Conservation (phyloP, 2,329 filamentous ascomycete species). For the Phyllosticta citribraziliensis region DNA sequence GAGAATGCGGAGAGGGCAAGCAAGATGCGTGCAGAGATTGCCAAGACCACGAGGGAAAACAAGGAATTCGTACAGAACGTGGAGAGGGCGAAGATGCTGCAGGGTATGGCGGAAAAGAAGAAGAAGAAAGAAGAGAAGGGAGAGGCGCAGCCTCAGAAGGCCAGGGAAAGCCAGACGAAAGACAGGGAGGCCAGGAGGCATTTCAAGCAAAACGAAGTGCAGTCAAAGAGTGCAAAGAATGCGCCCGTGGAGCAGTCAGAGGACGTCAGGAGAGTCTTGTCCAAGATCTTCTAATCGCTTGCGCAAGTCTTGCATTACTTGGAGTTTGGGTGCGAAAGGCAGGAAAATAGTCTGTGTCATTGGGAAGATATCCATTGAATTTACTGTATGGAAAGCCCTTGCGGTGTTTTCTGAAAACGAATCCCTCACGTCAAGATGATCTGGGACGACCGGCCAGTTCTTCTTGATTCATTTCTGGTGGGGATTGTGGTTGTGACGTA, state of each 20-base stretch:
- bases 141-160: constrained; percentile 12
- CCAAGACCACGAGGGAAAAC: constrained; percentile 66
- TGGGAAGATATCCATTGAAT: constrained; percentile 1
- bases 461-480: too few species aligned
- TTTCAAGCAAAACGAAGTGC: constrained; percentile 58
- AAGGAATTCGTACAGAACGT: constrained; percentile 72
- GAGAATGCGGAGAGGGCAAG: constrained; percentile 73
- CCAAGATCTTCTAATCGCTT: constrained; percentile 24
- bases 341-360: background rate
- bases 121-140: constrained; percentile 42
- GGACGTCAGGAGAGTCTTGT: constrained; percentile 24
- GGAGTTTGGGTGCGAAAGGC: background rate
- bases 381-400: background rate
- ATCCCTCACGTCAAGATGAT: too few species aligned
- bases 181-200: constrained; percentile 31
- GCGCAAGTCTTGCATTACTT: background rate
- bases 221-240: constrained; percentile 34
- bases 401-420: too few species aligned
- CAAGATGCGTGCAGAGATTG: constrained; percentile 68
- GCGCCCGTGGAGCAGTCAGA: constrained; percentile 9
- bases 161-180: constrained; percentile 33
- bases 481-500: background rate
- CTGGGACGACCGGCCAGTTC: too few species aligned
- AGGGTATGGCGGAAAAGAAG: constrained; percentile 51
- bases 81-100: constrained; percentile 69